These are phyloP conservation scores for Aspergillus aculeatinus DNA, from an alignment of 2,329 filamentous ascomycete species.

Conservation along the genomic window DNA sequence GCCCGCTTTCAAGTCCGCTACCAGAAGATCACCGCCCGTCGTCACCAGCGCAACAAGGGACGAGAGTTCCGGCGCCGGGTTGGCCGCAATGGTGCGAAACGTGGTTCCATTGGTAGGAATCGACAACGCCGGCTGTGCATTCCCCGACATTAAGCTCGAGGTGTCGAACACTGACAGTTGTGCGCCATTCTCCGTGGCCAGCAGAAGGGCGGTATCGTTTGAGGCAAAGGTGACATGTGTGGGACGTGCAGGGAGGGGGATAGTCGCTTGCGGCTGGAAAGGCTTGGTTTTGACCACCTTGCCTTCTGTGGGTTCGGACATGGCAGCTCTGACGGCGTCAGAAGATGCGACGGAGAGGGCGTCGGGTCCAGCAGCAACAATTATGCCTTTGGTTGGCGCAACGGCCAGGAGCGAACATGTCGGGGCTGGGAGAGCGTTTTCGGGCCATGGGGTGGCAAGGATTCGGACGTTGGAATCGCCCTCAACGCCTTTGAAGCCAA, in stretches of 20 bases:
- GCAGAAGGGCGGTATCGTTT: constrained; percentile 80
- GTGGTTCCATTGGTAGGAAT: constrained; percentile 72
- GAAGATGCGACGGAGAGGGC: constrained; percentile 74
- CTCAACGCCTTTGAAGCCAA: constrained; percentile 78
- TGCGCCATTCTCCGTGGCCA: constrained; percentile 77
- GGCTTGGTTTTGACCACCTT: constrained; percentile 61
- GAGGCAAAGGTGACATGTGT: constrained; percentile 88
- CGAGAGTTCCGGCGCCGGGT: constrained; percentile 63
- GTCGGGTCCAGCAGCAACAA: constrained; percentile 85
- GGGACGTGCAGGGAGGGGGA: constrained; percentile 71
- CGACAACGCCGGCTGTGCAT: constrained; percentile 68
- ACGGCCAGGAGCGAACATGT: constrained; percentile 82
- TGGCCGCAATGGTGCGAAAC: constrained; percentile 73
- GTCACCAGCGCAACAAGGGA: constrained; percentile 79
- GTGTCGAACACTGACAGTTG: constrained; percentile 83
- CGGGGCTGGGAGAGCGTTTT: constrained; percentile 65
- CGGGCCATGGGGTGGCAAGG: constrained; percentile 74
- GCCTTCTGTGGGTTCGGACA: constrained; percentile 59
- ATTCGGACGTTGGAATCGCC: constrained; percentile 79
- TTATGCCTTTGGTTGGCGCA: constrained; percentile 73
- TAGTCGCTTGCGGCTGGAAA: constrained; percentile 71
- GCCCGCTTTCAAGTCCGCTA: constrained; percentile 74
- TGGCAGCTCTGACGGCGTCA: constrained; percentile 73
- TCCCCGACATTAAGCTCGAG: constrained; percentile 63
- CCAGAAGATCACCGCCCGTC: constrained; percentile 73